Conservation (phyloP, 768 basidiomycete species). For the Naganishia vishniacii region DNA sequence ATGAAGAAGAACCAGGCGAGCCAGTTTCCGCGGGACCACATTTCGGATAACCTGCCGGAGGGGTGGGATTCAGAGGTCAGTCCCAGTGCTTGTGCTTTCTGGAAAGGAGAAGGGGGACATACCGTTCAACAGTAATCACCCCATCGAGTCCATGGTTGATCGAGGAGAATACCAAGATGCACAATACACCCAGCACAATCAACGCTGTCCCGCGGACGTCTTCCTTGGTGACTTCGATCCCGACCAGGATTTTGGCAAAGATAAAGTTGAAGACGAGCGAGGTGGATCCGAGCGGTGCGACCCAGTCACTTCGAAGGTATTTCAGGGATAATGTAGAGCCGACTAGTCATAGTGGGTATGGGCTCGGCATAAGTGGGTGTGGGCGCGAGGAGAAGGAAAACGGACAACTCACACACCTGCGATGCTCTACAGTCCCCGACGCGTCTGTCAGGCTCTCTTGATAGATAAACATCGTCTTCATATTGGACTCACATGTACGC, state of each 20-base stretch:
- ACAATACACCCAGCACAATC: constrained; percentile 45
- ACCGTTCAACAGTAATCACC: constrained; percentile 39
- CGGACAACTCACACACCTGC: too few relatives aligned
- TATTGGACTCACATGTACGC: constrained; percentile 70
- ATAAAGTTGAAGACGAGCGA: constrained; percentile 94
- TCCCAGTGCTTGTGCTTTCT: neutral
- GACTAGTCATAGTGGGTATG: constrained; percentile 6
- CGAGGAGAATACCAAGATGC: constrained; percentile 46
- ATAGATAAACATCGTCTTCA: neutral
- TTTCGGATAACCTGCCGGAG: constrained; percentile 55
- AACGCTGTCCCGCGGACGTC: constrained; percentile 45
- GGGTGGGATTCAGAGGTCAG: neutral
- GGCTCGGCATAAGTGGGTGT: constrained; percentile 61
- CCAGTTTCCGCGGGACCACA: constrained; percentile 86
- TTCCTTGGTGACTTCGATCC: constrained; percentile 44
- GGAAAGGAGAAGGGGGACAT: constrained; percentile 11
- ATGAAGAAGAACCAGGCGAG: constrained; percentile 83
- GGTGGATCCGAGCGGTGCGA: constrained; percentile 88
- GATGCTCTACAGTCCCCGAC: constrained; percentile 75
- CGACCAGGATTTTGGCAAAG: constrained; percentile 60
- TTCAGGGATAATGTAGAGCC: constrained; percentile 38
- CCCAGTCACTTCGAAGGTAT: constrained; percentile 64
- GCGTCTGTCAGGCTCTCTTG: constrained; percentile 39
- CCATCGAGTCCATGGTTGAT: constrained; percentile 48
- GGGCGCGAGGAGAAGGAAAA: too few relatives aligned